These are phyloP conservation scores for Schizophyllum commune DNA, from an alignment of 1,284 basidiomycete species.

Conservation along the genomic window DNA sequence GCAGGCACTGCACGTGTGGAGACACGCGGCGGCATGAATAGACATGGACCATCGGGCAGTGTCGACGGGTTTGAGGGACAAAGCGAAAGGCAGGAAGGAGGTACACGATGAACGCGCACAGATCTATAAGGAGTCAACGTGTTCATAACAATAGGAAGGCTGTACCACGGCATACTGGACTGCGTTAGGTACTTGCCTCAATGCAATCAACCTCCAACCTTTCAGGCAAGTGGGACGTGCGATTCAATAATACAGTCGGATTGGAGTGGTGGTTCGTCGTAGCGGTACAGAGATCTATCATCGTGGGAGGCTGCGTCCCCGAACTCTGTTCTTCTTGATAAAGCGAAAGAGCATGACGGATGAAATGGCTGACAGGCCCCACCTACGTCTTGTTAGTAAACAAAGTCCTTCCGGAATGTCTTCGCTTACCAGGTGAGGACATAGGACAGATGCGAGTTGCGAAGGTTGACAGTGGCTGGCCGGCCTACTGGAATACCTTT, in stretches of 20 bases:
- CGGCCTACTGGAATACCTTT: conserved; percentile 86
- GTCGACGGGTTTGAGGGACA: too few relatives aligned
- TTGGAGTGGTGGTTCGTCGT: neutral
- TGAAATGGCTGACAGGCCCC: conserved; percentile 63
- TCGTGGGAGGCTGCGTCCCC: conserved; percentile 32
- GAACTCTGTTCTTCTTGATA: conserved; percentile 36
- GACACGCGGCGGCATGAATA: too few relatives aligned
- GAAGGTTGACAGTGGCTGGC: conserved; percentile 77
- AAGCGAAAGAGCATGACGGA: conserved; percentile 54
- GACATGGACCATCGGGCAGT: too few relatives aligned
- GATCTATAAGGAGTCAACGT: too few relatives aligned
- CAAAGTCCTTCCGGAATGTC: conserved; percentile 2
- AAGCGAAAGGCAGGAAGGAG: too few relatives aligned
- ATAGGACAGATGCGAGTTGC: conserved; percentile 95
- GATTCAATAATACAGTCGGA: neutral
- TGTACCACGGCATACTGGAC: too few relatives aligned
- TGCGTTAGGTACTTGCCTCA: too few relatives aligned
- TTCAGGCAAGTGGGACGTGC: too few relatives aligned
- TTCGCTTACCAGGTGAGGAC: conserved; percentile 82
- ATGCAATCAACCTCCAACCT: too few relatives aligned
- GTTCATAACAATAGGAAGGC: too few relatives aligned
- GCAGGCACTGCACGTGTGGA: too few relatives aligned
- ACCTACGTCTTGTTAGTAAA: conserved; percentile 36
- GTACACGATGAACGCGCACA: too few relatives aligned
- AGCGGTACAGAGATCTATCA: neutral